Conservation (phyloP, 73 alveolate genomes). For the Durusdinium trenchii region DNA sequence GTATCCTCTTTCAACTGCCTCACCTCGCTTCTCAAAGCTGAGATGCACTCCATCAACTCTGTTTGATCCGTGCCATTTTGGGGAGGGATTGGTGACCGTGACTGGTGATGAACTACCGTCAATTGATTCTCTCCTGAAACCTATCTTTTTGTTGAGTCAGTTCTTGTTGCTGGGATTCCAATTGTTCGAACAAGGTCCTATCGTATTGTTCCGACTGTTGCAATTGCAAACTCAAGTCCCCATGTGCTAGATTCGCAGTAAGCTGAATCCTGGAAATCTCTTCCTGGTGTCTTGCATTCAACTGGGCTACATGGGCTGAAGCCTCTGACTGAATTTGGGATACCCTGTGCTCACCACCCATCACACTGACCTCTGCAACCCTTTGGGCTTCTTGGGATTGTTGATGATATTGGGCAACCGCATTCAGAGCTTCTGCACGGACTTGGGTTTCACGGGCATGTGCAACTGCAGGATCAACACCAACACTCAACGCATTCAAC, state of each 20-base stretch:
- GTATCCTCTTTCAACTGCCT: no score
- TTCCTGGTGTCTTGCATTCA: not conserved
- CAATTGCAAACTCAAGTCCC: not conserved
- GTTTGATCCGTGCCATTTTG: not conserved
- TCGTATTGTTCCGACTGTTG: not conserved
- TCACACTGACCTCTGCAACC: constrained; percentile 2
- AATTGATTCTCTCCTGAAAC: not conserved
- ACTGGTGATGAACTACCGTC: not conserved
- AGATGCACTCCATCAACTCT: not conserved
- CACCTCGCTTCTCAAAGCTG: not conserved
- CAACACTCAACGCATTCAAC: not conserved
- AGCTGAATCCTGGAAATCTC: not conserved
- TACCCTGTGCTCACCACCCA: not conserved
- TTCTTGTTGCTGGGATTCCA: not conserved
- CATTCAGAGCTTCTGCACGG: not conserved
- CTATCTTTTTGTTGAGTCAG: not conserved
- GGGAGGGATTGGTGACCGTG: not conserved
- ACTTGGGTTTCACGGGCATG: not conserved
- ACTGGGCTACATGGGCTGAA: not conserved
- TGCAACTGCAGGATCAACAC: not conserved
- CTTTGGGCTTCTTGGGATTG: not conserved
- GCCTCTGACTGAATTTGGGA: not conserved
- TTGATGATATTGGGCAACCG: not conserved
- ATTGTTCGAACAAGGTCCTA: not conserved
- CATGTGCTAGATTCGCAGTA: not conserved